A percentile compares a stretch with the other conserved stretches of the same genome.
Conservation (phyloP, 805 yeast genomes). For the Wickerhamomyces mucosus region DNA sequence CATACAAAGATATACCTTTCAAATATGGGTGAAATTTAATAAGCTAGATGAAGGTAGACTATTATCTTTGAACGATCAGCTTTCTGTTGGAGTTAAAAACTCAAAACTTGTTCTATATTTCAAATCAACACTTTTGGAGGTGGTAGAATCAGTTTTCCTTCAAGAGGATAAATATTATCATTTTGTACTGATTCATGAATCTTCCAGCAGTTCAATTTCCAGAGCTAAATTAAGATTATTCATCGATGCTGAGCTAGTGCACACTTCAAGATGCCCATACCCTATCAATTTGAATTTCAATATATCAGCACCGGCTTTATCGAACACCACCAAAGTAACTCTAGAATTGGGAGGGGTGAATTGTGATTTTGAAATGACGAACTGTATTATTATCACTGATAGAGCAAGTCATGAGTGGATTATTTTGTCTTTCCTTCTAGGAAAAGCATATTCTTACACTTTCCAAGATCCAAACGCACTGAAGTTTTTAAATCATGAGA, state of each 20-base stretch:
- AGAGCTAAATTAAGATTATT: constrained; percentile 12
- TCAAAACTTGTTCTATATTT: constrained; percentile 22
- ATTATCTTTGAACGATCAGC: constrained; percentile 14
- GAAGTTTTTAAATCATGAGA: constrained; percentile 30
- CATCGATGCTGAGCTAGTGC: constrained; percentile 12
- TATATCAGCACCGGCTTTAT: background rate
- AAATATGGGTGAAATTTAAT: constrained; percentile 22
- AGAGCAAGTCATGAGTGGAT: constrained; percentile 42
- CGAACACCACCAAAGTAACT: background rate
- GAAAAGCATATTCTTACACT: constrained; percentile 40
- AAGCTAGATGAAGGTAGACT: constrained; percentile 20
- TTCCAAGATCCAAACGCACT: constrained; percentile 29
- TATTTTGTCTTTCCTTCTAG: constrained; percentile 34
- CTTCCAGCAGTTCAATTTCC: constrained; percentile 3
- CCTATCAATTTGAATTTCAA: constrained; percentile 8
- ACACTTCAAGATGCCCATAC: constrained; percentile 12
- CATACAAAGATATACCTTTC: constrained; percentile 14
- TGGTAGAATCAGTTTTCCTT: constrained; percentile 11
- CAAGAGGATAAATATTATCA: constrained; percentile 12
- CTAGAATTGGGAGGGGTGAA: constrained; percentile 1
- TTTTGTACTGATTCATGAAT: constrained; percentile 12
- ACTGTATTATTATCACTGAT: constrained; percentile 29
- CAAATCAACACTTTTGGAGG: constrained; percentile 4
- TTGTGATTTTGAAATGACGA: constrained; percentile 16
- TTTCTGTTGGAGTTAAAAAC: constrained; percentile 22